A percentile compares a stretch with the other conserved stretches of the same genome.
Conservation (phyloP, 306 rosid species). For the Sesbania bispinosa region DNA sequence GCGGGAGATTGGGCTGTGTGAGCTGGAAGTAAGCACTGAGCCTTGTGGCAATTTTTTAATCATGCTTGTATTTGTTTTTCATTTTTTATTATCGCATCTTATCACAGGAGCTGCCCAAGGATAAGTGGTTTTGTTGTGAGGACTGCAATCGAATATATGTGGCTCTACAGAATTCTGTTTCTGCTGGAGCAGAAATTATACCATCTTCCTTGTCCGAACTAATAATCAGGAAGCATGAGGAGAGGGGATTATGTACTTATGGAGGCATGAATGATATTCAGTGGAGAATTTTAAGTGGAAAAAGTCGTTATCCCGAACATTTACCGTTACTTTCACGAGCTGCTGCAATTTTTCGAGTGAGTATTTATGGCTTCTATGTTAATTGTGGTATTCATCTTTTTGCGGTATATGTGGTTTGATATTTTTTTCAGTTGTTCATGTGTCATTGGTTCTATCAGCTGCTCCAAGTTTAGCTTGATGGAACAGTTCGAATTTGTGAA, state of each 20-base stretch:
- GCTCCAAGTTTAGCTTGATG: not conserved
- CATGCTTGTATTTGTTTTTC: constrained; percentile 19
- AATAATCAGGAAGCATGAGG: constrained; percentile 68
- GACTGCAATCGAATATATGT: constrained; percentile 77
- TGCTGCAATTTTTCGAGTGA: constrained; percentile 91
- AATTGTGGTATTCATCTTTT: constrained; percentile 2
- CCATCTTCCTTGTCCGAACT: constrained; percentile 53
- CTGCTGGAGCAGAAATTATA: constrained; percentile 60
- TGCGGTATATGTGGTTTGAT: not conserved
- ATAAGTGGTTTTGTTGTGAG: constrained; percentile 96
- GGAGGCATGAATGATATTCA: constrained; percentile 58
- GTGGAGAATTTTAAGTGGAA: constrained; percentile 94
- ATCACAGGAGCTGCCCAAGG: constrained; percentile 88
- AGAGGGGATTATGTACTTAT: constrained; percentile 57
- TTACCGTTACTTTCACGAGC: constrained; percentile 90
- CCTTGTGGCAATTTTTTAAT: constrained; percentile 10
- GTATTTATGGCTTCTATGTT: constrained; percentile 30
- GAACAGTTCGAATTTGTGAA: constrained; percentile 7
- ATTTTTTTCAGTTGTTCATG: not conserved
- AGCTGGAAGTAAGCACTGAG: constrained; percentile 64
- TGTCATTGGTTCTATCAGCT: not conserved
- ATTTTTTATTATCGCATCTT: constrained; percentile 13
- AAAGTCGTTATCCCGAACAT: constrained; percentile 86
- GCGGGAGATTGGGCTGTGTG: constrained; percentile 74
- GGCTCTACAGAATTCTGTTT: constrained; percentile 64